phyloP scores from a whole-genome alignment of 495 filamentous ascomycete species.

The Bacidia gigantensis region DNA sequence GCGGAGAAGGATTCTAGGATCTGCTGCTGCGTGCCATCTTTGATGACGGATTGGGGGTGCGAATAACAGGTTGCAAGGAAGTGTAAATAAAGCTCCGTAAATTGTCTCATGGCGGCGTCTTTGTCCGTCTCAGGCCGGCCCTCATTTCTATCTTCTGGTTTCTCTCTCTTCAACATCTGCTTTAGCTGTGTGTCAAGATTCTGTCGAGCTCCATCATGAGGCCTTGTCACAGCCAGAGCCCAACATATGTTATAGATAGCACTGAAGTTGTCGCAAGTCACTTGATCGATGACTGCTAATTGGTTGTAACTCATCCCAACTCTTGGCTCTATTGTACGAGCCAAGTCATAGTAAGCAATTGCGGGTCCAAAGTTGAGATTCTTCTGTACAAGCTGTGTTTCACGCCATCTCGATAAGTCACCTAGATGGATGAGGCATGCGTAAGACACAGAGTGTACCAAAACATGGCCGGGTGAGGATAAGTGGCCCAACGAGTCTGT shows the following conservation, averaged over 20 bases:
- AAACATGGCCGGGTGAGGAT: conserved; percentile 35
- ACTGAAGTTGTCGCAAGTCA: conserved; percentile 61
- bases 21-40: background rate
- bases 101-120: background rate
- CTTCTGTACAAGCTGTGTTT: conserved; percentile 48
- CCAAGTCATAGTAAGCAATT: conserved; percentile 71
- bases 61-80: background rate
- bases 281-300: conserved; percentile 67
- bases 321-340: conserved; percentile 59
- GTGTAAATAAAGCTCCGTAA: background rate
- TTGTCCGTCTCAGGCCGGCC: background rate
- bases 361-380: conserved; percentile 68
- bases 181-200: conserved; percentile 67
- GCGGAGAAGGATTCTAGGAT: background rate
- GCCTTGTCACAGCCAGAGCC: conserved; percentile 54
- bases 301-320: conserved; percentile 80
- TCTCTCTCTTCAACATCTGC: no score
- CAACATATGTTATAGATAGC: conserved; percentile 84
- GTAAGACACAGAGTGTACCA: conserved; percentile 64
- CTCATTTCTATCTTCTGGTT: no score
- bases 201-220: conserved; percentile 52
- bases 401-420: conserved; percentile 84
- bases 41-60: background rate
- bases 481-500: conserved; percentile 28
- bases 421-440: conserved; percentile 73